Evolutionary conservation across 768 basidiomycete species (phyloP).

Genomic region (Sarcodon aspratus): DNA sequence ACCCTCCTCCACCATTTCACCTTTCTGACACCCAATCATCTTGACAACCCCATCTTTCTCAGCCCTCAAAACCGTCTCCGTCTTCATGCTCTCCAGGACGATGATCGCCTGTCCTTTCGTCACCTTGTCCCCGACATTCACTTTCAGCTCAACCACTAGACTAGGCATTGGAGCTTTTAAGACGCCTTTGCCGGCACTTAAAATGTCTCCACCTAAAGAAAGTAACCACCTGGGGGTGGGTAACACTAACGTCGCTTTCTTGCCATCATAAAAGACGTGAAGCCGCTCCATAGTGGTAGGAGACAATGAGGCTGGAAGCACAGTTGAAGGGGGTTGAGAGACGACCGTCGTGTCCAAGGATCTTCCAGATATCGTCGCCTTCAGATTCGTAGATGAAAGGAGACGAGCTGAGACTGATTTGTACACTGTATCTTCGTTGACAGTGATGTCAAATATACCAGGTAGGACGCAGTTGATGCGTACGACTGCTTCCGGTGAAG

Average conservation of each 20-base stretch:
- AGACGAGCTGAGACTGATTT: conserved; percentile 44
- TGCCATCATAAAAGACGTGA: conserved; percentile 59
- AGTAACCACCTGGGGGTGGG: conserved; percentile 63
- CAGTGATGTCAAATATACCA: conserved; percentile 34
- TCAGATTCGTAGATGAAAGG: conserved; percentile 39
- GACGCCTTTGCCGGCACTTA: conserved; percentile 46
- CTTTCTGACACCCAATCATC: conserved; percentile 65
- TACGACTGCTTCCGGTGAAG: conserved; percentile 24
- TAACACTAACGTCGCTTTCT: conserved; percentile 48
- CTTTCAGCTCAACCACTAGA: conserved; percentile 80
- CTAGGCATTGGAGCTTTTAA: conserved; percentile 89
- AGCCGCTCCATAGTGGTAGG: conserved; percentile 58
- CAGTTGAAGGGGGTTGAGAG: conserved; percentile 48
- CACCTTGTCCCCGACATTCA: conserved; percentile 65
- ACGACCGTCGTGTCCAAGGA: conserved; percentile 58
- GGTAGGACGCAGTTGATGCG: conserved; percentile 13
- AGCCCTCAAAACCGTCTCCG: conserved; percentile 79
- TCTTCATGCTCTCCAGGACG: conserved; percentile 96
- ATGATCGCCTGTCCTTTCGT: conserved; percentile 74
- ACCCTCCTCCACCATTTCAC: conserved; percentile 90
- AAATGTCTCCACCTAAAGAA: conserved; percentile 49
- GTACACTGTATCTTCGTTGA: conserved; percentile 29
- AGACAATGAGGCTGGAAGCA: conserved; percentile 41
- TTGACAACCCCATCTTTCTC: conserved; percentile 58
- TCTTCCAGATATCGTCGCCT: conserved; percentile 39